Evolutionary conservation across 257 asterid genomes (phyloP).

Genomic region (Petunia secreta): DNA sequence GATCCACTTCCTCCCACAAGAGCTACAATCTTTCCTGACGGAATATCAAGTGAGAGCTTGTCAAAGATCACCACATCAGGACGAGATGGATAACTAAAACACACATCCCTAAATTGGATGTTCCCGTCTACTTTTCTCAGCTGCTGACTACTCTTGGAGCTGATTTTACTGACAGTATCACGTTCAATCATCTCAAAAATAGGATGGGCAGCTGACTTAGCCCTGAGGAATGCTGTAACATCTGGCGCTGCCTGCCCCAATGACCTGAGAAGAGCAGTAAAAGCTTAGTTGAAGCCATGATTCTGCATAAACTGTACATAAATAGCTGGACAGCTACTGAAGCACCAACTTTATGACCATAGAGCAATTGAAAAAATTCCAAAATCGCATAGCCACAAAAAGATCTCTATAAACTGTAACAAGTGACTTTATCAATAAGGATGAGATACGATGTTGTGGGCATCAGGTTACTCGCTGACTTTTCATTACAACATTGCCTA

Average conservation of each 20-base stretch:
- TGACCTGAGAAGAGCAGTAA: constrained; percentile 52
- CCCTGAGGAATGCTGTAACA: constrained; percentile 81
- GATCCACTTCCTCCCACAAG: constrained; percentile 99
- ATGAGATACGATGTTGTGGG: background rate
- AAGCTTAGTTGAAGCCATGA: background rate
- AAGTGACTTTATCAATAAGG: constrained; percentile 12
- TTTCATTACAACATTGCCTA: background rate
- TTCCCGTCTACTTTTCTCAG: constrained; percentile 73
- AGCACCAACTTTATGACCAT: constrained; percentile 20
- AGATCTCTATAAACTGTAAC: constrained; percentile 6
- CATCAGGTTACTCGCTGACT: background rate
- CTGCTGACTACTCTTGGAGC: constrained; percentile 52
- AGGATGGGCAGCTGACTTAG: constrained; percentile 88
- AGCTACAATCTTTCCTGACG: constrained; percentile 87
- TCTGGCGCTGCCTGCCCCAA: constrained; percentile 95
- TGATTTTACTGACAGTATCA: constrained; percentile 50
- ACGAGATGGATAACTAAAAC: constrained; percentile 86
- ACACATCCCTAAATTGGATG: constrained; percentile 74
- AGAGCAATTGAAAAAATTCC: background rate
- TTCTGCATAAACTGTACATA: constrained; percentile 3
- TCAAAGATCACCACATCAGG: constrained; percentile 74
- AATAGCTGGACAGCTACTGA: background rate
- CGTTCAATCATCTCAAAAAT: constrained; percentile 92
- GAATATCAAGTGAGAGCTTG: constrained; percentile 71
- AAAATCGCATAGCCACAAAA: background rate